Percentiles rank a stretch among this genome's conserved stretches.
Conservation (phyloP, 2,329 filamentous ascomycete genomes). For the Penicillium sp. region DNA sequence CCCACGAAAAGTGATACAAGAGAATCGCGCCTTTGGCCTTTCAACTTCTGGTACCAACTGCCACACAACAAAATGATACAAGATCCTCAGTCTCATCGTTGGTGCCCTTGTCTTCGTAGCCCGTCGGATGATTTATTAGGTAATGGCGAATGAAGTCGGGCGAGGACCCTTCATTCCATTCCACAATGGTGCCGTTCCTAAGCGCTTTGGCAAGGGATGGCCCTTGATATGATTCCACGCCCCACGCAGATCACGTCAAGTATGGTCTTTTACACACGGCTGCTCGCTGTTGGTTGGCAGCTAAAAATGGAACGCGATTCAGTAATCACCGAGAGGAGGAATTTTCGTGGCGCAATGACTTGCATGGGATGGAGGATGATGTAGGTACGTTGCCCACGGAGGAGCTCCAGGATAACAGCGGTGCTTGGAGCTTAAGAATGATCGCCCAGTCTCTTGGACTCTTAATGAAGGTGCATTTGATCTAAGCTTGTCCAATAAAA, state of each 20-base stretch:
- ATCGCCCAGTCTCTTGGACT: neutral
- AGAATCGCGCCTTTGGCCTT: too few species aligned
- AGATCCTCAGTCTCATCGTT: too few species aligned
- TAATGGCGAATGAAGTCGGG: too few species aligned
- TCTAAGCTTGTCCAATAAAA: too few species aligned
- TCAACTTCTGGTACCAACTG: too few species aligned
- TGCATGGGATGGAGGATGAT: too few species aligned
- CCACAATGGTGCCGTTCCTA: slow-evolving; percentile 13
- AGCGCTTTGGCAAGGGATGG: slow-evolving; percentile 5
- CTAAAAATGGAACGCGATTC: neutral
- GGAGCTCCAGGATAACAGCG: neutral
- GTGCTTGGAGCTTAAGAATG: neutral
- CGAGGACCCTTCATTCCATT: slow-evolving; percentile 15
- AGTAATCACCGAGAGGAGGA: neutral
- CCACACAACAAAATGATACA: too few species aligned
- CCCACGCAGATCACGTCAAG: slow-evolving; percentile 17
- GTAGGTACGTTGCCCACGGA: neutral
- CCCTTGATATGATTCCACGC: slow-evolving; percentile 12
- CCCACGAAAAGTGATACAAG: too few species aligned
- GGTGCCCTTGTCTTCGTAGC: neutral
- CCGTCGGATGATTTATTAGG: too few species aligned
- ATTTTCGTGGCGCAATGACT: too few species aligned
- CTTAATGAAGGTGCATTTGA: neutral
- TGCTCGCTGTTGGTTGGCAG: too few species aligned
- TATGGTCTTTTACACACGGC: neutral